Base-by-base conservation (phyloP, 202 grass and related monocot species). In the Elaeis oleifera region DNA sequence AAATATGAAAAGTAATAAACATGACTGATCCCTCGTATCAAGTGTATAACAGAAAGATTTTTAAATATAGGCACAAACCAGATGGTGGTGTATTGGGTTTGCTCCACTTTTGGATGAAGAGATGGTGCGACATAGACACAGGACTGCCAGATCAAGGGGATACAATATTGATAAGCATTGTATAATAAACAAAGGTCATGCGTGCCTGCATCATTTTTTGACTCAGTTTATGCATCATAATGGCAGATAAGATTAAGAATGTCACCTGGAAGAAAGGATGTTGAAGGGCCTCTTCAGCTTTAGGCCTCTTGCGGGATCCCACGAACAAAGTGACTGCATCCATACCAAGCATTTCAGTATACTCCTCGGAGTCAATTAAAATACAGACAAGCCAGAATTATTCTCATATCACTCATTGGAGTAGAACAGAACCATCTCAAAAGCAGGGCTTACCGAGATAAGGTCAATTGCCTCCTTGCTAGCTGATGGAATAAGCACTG, bases 271-370 rank as follows among this genome's bases (percentile, higher is more conserved):
- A 90, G 71, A 90, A 90, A 57, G 73, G 50, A 76, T 94, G 88
- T 65, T 84, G 82, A 52, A 99, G 85, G 67, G 81, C 88, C 58
- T 99, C 88, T 48, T 80, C 60, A 32, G 94, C 88, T 73, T 89
- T 99, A 54, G 88, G 94, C 79, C 94, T 94, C 59, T 86, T 89
- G 71, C 74, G 68, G 75, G 88, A 71, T 99, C 85, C 94, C 94
- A 99, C 14, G 85, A 78, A 67, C 94, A 99, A 26, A 99, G 72
- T 51, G 72, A 83, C 94, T 99, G 53, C 44, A 79, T 68, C 31
- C 76, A 73, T 6, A 16, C 36, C n/a, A 39, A 59, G 32, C 19
- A 71, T 13, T 52, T 32, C 26, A 16, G 53, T 18, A 1, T 18
- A 39, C 23, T 59, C 44, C 25, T 56, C 8, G 5, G 24, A 20